These are phyloP conservation scores for Stephanocyclus meneghinianus DNA, from an alignment of 352 stramenopile species.

Conservation along the genomic window DNA sequence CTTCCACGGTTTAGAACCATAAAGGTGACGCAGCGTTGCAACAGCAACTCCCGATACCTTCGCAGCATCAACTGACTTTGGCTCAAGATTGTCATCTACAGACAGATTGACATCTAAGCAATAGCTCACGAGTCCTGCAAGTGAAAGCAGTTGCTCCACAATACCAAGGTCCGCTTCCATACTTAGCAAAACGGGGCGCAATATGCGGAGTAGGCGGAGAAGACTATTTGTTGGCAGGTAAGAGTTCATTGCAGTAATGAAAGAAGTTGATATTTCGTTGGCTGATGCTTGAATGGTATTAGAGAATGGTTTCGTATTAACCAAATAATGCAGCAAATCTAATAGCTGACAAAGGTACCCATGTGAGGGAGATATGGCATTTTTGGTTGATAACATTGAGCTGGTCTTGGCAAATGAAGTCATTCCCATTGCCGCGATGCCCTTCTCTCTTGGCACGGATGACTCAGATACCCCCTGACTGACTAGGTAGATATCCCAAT, in stretches of 20 bases:
- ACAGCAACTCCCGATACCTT: constrained; percentile 42
- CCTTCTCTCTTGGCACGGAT: neutral
- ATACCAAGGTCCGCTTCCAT: constrained; percentile 40
- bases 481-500: constrained; percentile 35
- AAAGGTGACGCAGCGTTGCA: constrained; percentile 70
- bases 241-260: constrained; percentile 31
- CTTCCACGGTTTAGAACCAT: constrained; percentile 60
- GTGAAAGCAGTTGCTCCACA: constrained; percentile 37
- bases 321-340: constrained; percentile 38
- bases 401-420: constrained; percentile 21
- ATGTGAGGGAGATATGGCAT: constrained; percentile 2
- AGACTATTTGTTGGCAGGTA: constrained; percentile 27
- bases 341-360: constrained; percentile 41
- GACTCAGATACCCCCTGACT: constrained; percentile 15
- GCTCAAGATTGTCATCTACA: neutral
- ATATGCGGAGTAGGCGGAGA: constrained; percentile 51
- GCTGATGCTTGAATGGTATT: constrained; percentile 29
- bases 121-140: constrained; percentile 24
- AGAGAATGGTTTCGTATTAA: constrained; percentile 33
- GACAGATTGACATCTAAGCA: neutral
- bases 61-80: constrained; percentile 19
- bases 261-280: constrained; percentile 18
- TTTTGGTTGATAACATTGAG: constrained; percentile 36
- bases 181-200: constrained; percentile 47
- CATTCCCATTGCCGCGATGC: constrained; percentile 21